These are phyloP conservation scores for Elsinoe ampelina DNA, from an alignment of 2,329 filamentous ascomycete species.

Conservation along the genomic window DNA sequence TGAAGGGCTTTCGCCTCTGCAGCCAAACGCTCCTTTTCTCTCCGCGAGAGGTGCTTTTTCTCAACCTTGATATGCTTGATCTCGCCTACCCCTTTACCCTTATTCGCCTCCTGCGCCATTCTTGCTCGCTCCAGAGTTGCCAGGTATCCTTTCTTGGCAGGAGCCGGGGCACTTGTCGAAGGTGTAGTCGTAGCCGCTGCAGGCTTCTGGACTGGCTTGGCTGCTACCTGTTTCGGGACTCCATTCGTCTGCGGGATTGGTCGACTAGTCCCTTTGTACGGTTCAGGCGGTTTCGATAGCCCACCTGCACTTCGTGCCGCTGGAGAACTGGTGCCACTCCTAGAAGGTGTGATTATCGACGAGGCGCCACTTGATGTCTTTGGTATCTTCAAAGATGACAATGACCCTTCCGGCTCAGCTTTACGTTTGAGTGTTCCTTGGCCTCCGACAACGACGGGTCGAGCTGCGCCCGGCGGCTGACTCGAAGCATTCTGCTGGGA, in stretches of 20 bases:
- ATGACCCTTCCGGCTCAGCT: constrained; percentile 29
- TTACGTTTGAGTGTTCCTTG: constrained; percentile 26
- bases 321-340: constrained; percentile 18
- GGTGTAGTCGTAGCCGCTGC: constrained; percentile 10
- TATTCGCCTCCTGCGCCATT: constrained; percentile 49
- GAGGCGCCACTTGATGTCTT: constrained; percentile 23
- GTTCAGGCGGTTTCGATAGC: constrained; percentile 14
- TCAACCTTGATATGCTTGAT: constrained; percentile 65
- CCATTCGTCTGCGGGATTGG: constrained; percentile 15
- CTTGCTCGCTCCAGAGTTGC: constrained; percentile 66
- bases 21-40: constrained; percentile 38
- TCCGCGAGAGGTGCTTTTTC: constrained; percentile 43
- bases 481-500: constrained; percentile 16
- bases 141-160: constrained; percentile 63
- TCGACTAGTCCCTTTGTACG: constrained; percentile 14
- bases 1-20: constrained; percentile 36
- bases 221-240: constrained; percentile 18
- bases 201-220: constrained; percentile 15
- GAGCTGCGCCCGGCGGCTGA: constrained; percentile 3
- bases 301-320: constrained; percentile 12
- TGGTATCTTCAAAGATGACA: constrained; percentile 26
- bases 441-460: constrained; percentile 20
- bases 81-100: constrained; percentile 50
- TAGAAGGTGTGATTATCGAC: constrained; percentile 15
- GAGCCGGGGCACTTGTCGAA: constrained; percentile 24